Evolutionary conservation across 768 basidiomycete genomes (phyloP).

Genomic region (Trichaptum fuscoviolaceum): DNA sequence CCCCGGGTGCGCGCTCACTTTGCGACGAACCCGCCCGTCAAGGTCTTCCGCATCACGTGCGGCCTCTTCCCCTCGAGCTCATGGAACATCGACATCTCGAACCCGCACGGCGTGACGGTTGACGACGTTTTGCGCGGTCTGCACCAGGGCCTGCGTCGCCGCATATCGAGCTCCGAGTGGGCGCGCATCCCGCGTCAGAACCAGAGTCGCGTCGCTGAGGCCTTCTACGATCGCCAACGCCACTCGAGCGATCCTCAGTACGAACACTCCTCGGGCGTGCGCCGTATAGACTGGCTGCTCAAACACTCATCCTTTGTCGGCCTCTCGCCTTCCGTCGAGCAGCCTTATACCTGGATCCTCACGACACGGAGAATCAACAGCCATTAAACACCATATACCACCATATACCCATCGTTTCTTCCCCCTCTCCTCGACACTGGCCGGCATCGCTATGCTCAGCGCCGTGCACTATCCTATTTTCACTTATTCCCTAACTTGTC

Average conservation of each 20-base stretch:
- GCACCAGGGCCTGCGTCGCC: background rate
- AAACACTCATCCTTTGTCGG: constrained; percentile 1
- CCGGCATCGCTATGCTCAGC: background rate
- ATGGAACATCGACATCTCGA: constrained; percentile 39
- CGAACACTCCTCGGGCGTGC: background rate
- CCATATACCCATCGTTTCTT: background rate
- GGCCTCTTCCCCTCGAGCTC: constrained; percentile 36
- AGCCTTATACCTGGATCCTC: background rate
- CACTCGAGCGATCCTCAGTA: background rate
- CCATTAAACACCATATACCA: background rate
- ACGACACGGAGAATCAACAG: constrained; percentile 1
- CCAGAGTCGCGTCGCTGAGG: background rate
- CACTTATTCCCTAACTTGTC: background rate
- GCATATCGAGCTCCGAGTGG: background rate
- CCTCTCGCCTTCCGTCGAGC: background rate
- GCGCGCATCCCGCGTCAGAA: background rate
- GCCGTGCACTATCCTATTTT: background rate
- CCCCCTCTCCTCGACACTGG: background rate
- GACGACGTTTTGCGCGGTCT: constrained; percentile 36
- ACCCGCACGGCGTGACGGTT: constrained; percentile 44
- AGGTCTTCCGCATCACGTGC: constrained; percentile 36
- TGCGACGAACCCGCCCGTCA: constrained; percentile 40
- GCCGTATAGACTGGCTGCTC: constrained; percentile 1
- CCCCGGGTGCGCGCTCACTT: constrained; percentile 31
- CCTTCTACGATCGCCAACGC: background rate